These are phyloP conservation scores for Eucommia ulmoides DNA, from an alignment of 257 asterid genomes.

Conservation along the genomic window DNA sequence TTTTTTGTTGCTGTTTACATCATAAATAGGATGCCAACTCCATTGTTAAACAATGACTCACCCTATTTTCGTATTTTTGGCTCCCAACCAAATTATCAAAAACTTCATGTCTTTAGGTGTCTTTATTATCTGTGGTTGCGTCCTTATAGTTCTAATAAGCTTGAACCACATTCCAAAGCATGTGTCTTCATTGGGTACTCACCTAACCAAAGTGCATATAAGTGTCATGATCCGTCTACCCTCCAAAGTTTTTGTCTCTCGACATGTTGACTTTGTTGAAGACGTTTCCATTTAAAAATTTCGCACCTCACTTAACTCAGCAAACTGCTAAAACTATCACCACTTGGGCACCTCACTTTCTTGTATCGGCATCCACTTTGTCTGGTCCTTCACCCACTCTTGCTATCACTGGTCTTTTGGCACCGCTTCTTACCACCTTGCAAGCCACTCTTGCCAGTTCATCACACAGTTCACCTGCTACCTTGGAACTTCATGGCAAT, in stretches of 20 bases:
- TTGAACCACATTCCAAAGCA: constrained; percentile 1
- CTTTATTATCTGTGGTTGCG: background rate
- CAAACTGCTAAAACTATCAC: background rate
- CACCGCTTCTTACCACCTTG: background rate
- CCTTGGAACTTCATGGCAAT: background rate
- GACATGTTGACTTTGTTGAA: constrained; percentile 7
- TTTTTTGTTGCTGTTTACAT: background rate
- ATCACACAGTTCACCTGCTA: background rate
- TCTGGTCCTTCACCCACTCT: background rate
- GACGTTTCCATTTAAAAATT: background rate
- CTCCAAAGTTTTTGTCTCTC: background rate
- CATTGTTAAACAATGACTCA: background rate
- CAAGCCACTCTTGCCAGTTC: background rate
- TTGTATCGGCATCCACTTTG: no score
- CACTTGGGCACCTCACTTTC: background rate
- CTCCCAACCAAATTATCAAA: background rate
- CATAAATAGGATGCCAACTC: constrained; percentile 1
- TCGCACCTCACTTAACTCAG: background rate
- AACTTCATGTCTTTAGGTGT: background rate
- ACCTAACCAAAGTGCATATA: background rate
- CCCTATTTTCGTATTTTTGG: background rate
- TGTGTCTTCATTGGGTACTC: constrained; percentile 5
- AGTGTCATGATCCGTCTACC: background rate
- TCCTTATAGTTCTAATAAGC: background rate
- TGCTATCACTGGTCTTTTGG: no score